Conservation (phyloP, 164 flowering plant species). For the Umbilicus rupestris region DNA sequence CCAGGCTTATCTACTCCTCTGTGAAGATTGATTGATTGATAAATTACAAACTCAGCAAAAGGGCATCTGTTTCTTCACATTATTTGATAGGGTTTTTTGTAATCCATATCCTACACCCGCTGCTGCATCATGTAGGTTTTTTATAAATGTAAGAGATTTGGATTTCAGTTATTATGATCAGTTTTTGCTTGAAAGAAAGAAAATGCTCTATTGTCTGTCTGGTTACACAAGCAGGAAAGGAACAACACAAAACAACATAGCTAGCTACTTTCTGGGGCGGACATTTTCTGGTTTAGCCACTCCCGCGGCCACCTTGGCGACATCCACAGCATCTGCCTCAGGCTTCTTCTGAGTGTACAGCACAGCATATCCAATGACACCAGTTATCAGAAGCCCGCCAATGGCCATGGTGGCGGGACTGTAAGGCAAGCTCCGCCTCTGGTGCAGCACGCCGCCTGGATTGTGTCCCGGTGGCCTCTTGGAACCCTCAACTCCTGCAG, state of each 20-base stretch:
- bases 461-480: slow-evolving; percentile 27
- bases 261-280: slow-evolving; percentile 8
- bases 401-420: slow-evolving; percentile 23
- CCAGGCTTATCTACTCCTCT: slow-evolving; percentile 82
- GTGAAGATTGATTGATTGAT: slow-evolving; percentile 81
- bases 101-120: too few relatives aligned
- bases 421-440: slow-evolving; percentile 26
- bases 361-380: slow-evolving; percentile 20
- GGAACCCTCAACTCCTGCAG: slow-evolving; percentile 23
- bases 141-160: too few relatives aligned
- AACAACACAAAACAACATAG: too few relatives aligned
- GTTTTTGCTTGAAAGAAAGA: too few relatives aligned
- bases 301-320: slow-evolving; percentile 30
- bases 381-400: slow-evolving; percentile 22
- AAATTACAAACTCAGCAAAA: too few relatives aligned
- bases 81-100: too few relatives aligned
- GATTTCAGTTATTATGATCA: too few relatives aligned
- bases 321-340: slow-evolving; percentile 40
- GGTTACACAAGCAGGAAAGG: too few relatives aligned
- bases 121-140: too few relatives aligned
- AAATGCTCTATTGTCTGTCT: too few relatives aligned
- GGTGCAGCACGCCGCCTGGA: slow-evolving; percentile 34
- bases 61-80: too few relatives aligned
- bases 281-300: slow-evolving; percentile 24
- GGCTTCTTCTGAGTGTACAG: slow-evolving; percentile 36